These are phyloP conservation scores for Heimioporus sp. DNA, from an alignment of 768 basidiomycete species.

Conservation along the genomic window DNA sequence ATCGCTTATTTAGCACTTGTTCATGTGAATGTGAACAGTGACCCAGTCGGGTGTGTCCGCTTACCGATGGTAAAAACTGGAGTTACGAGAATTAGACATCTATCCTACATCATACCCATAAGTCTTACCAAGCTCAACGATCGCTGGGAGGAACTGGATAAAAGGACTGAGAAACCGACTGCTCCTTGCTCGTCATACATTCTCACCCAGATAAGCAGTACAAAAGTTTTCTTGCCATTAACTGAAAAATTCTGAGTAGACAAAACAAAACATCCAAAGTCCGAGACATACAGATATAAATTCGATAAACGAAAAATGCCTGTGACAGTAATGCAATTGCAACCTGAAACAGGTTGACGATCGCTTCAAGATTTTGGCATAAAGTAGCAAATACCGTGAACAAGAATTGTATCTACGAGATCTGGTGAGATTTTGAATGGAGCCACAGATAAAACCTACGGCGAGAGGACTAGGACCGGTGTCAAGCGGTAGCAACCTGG, in stretches of 20 bases:
- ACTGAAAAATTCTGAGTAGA: no score
- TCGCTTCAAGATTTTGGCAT: no score
- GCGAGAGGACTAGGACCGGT: constrained; percentile 3
- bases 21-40: no score
- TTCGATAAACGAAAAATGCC: constrained; percentile 7
- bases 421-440: no score
- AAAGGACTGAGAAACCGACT: neutral
- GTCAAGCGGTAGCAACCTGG: neutral
- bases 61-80: no score
- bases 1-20: no score
- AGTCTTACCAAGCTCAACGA: neutral
- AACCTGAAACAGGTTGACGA: neutral
- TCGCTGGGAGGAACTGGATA: neutral
- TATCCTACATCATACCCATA: no score
- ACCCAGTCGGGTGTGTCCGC: no score
- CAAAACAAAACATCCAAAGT: neutral
- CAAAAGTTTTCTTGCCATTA: neutral
- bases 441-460: neutral
- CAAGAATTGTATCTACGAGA: neutral
- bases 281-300: constrained; percentile 2
- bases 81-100: no score
- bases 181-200: constrained; percentile 12
- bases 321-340: constrained; percentile 1
- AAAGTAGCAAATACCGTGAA: neutral
- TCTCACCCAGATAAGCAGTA: constrained; percentile 5